Conservation (phyloP, 139 green algal genomes). For the Micractinium conductrix region DNA sequence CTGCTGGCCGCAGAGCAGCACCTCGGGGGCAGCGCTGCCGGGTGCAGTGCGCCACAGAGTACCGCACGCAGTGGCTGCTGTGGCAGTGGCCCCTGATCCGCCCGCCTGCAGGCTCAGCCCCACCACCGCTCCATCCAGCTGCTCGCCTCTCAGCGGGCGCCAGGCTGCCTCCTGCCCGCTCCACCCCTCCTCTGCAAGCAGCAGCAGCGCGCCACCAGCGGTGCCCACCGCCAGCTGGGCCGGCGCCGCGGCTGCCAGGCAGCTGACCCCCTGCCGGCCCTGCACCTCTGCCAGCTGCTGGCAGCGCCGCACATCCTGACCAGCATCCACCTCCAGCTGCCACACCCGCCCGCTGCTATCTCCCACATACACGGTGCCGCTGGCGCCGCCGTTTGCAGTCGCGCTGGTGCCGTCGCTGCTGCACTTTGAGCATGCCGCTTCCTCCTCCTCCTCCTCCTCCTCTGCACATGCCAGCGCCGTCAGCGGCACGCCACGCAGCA, state of each 20-base stretch:
- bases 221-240: background rate
- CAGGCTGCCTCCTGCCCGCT: background rate
- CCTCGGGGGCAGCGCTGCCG: background rate
- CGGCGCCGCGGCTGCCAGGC: background rate
- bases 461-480: constrained; percentile 14
- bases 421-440: background rate
- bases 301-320: background rate
- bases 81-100: background rate
- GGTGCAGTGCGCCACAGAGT: constrained; percentile 1
- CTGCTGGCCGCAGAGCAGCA: constrained; percentile 30
- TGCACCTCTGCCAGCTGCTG: constrained; percentile 24
- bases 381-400: no score
- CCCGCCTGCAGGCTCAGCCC: background rate
- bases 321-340: constrained; percentile 30
- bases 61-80: background rate
- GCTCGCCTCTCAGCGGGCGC: background rate
- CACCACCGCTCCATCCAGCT: constrained; percentile 9
- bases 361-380: background rate
- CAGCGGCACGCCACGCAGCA: background rate
- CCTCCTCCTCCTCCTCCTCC: background rate
- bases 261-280: constrained; percentile 8
- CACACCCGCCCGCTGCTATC: constrained; percentile 14
- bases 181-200: background rate
- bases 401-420: no score
- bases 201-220: constrained; percentile 9